Evolutionary conservation across 352 stramenopile species (phyloP).

Genomic region (Globisporangium megalacanthum): DNA sequence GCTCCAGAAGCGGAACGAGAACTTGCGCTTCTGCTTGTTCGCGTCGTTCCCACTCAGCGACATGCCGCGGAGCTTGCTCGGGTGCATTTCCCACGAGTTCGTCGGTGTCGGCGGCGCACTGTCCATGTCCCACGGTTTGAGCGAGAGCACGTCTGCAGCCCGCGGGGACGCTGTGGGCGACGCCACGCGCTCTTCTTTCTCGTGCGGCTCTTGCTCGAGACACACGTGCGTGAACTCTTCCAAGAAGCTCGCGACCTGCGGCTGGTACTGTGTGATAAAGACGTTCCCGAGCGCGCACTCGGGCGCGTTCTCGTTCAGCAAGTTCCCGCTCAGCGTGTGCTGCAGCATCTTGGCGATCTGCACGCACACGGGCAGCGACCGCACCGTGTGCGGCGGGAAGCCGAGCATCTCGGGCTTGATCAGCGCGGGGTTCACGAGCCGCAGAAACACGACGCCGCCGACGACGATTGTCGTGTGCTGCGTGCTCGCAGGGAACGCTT

Average conservation of each 20-base stretch:
- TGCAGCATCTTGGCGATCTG: conserved; percentile 82
- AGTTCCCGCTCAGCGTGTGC: conserved; percentile 59
- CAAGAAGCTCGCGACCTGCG: conserved; percentile 57
- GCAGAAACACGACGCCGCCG: conserved; percentile 66
- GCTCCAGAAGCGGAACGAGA: conserved; percentile 65
- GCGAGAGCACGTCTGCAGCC: conserved; percentile 18
- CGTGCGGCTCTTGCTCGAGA: conserved; percentile 5
- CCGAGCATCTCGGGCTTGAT: conserved; percentile 82
- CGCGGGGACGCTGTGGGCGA: not conserved
- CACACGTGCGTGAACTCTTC: conserved; percentile 54
- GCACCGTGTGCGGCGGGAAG: conserved; percentile 48
- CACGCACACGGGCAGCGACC: conserved; percentile 47
- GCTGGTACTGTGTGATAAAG: conserved; percentile 62
- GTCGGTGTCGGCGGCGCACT: conserved; percentile 21
- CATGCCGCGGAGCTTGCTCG: conserved; percentile 52
- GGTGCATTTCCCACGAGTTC: conserved; percentile 31
- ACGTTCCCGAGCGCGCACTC: conserved; percentile 43
- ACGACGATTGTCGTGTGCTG: conserved; percentile 67
- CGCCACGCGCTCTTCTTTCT: conserved; percentile 10
- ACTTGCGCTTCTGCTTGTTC: conserved; percentile 61
- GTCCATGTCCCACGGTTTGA: conserved; percentile 16
- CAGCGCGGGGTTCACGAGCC: conserved; percentile 68
- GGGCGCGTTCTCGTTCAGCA: conserved; percentile 39
- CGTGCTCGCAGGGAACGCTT: conserved; percentile 58
- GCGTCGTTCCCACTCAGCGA: conserved; percentile 47